Percentiles rank a stretch among this genome's conserved stretches.
Evolutionary conservation across 2,329 filamentous ascomycete species (phyloP).

Genomic region (Talaromyces amestolkiae): DNA sequence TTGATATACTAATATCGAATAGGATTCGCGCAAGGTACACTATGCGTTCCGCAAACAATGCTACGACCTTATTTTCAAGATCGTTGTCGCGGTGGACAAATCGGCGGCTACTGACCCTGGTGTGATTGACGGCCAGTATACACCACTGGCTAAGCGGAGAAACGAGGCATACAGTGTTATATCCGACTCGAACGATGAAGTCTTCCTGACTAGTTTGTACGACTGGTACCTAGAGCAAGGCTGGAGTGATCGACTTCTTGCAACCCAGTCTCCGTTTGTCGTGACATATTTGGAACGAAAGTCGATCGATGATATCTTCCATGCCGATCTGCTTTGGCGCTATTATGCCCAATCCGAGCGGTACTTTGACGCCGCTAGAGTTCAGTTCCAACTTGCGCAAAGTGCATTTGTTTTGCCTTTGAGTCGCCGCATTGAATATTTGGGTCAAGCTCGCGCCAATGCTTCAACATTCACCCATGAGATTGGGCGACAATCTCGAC

Average conservation of each 20-base stretch:
- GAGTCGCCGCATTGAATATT: conserved; percentile 80
- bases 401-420: conserved; percentile 78
- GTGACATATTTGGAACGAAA: conserved; percentile 80
- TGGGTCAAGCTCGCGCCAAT: conserved; percentile 88
- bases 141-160: conserved; percentile 72
- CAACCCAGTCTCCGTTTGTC: conserved; percentile 80
- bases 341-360: conserved; percentile 83
- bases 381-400: conserved; percentile 78
- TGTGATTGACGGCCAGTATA: conserved; percentile 72
- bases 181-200: conserved; percentile 81
- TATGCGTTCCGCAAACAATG: conserved; percentile 73
- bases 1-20: conserved; percentile 16
- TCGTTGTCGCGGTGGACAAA: conserved; percentile 73
- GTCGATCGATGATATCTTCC: conserved; percentile 66
- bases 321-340: conserved; percentile 87
- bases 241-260: conserved; percentile 80
- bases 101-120: conserved; percentile 68
- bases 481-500: conserved; percentile 74
- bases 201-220: conserved; percentile 95
- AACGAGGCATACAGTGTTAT: conserved; percentile 89
- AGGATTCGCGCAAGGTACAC: conserved; percentile 66
- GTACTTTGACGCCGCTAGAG: conserved; percentile 82
- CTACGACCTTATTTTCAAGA: conserved; percentile 83
- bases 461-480: conserved; percentile 78
- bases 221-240: conserved; percentile 91